phyloP scores from a whole-genome alignment of 2,329 filamentous ascomycete genomes.

The Furcasterigmium furcatum region DNA sequence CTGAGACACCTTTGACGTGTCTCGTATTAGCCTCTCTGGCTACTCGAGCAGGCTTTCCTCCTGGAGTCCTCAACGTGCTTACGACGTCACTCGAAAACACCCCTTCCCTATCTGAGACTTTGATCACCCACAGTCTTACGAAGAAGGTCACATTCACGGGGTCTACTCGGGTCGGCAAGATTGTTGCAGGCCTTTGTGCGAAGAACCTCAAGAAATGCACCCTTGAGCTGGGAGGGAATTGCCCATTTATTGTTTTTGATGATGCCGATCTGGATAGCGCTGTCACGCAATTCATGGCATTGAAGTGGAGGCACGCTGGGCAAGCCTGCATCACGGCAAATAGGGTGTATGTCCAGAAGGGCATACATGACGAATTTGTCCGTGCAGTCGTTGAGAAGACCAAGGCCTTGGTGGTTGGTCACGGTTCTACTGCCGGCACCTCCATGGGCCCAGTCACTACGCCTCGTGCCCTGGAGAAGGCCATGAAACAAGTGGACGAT shows the following conservation, averaged over 20 bases:
- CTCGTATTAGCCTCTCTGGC: slow-evolving; percentile 67
- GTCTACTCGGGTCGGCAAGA: slow-evolving; percentile 65
- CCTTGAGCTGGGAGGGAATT: slow-evolving; percentile 70
- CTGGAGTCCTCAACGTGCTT: slow-evolving; percentile 60
- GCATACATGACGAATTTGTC: slow-evolving; percentile 59
- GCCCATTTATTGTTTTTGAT: slow-evolving; percentile 61
- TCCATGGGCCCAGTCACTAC: slow-evolving; percentile 61
- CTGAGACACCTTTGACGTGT: slow-evolving; percentile 71
- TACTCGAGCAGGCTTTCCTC: slow-evolving; percentile 69
- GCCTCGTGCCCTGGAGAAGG: slow-evolving; percentile 52
- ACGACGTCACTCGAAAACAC: slow-evolving; percentile 42
- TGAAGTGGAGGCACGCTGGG: slow-evolving; percentile 19
- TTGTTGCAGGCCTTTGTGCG: slow-evolving; percentile 61
- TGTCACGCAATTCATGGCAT: slow-evolving; percentile 49
- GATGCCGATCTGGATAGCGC: slow-evolving; percentile 64
- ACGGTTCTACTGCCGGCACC: slow-evolving; percentile 51
- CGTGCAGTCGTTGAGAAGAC: slow-evolving; percentile 49
- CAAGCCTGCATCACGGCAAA: slow-evolving; percentile 52
- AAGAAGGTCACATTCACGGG: slow-evolving; percentile 77
- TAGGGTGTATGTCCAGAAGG: slow-evolving; percentile 30
- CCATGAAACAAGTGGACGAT: slow-evolving; percentile 57
- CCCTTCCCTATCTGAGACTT: slow-evolving; percentile 38
- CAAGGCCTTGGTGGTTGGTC: slow-evolving; percentile 54
- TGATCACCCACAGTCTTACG: slow-evolving; percentile 40
- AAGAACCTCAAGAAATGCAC: slow-evolving; percentile 64